phyloP scores from a whole-genome alignment of 805 yeast species.

The Vanderwaltozyma yarrowii region DNA sequence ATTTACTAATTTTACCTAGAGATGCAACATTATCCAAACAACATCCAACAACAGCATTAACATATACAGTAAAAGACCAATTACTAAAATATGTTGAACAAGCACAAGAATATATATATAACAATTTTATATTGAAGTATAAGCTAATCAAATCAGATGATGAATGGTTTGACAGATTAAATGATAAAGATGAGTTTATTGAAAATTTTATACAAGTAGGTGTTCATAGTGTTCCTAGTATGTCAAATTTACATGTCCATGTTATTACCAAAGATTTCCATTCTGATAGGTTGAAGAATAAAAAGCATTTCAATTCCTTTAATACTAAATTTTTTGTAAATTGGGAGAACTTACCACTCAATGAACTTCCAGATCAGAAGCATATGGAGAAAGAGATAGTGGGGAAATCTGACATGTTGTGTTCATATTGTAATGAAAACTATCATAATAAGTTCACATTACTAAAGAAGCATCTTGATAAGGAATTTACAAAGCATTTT shows the following conservation, averaged over 20 bases:
- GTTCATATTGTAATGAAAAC: conserved; percentile 34
- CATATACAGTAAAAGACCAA: conserved; percentile 29
- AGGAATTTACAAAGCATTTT: conserved; percentile 28
- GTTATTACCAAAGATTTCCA: conserved; percentile 56
- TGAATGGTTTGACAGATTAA: conserved; percentile 8
- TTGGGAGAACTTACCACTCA: conserved; percentile 40
- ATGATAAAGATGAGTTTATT: conserved; percentile 12
- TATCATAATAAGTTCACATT: conserved; percentile 34
- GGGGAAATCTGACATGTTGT: conserved; percentile 30
- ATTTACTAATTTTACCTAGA: conserved; percentile 53
- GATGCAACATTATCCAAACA: conserved; percentile 29
- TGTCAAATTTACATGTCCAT: conserved; percentile 64
- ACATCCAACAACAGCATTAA: conserved; percentile 43
- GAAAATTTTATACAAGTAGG: conserved; percentile 39
- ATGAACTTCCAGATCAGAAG: conserved; percentile 21
- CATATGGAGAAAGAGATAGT: conserved; percentile 30
- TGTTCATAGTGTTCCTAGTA: conserved; percentile 60
- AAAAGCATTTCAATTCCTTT: conserved; percentile 63
- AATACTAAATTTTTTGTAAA: conserved; percentile 53
- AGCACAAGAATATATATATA: conserved; percentile 24
- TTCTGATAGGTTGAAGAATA: conserved; percentile 45
- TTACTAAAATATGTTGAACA: conserved; percentile 27
- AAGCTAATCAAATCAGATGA: conserved; percentile 6
- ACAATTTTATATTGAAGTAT: conserved; percentile 10
- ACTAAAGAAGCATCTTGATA: conserved; percentile 33